Evolutionary conservation across 805 yeast species (phyloP), one percentile per base, ranked within the genome.

Genomic region (Zygosaccharomyces siamensis): DNA sequence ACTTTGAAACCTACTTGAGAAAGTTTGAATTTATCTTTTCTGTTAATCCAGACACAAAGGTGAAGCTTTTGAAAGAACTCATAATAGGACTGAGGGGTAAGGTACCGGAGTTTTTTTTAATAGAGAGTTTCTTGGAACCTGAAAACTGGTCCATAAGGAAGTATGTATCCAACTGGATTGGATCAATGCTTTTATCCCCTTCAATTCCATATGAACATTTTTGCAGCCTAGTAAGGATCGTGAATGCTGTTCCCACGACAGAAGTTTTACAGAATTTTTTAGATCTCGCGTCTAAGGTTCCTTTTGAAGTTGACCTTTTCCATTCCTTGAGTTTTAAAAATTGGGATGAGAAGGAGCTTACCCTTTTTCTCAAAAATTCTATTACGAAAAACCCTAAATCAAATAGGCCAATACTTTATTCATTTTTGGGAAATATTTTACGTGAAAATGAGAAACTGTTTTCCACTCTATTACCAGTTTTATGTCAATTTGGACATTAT

Each of bases 111-210:
- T 36, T 56, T 16, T 21, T 43, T 23, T 40, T 55, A 7, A 48
- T 48, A 20, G 53, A 53, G 18, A 43, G 37, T n/a, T 55, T 60
- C 38, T 24, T 56, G 37, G 43, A 47, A n/a, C 24, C 47, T 12
- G 41, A 48, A 1, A 58, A 61, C 39, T 14, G 27, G 5, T 6
- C 27, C 6, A 48, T 52, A 11, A 47, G 30, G 28, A 27, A 32
- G 10, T 62, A 61, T 28, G 49, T 57, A 11, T 51, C 53, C 3
- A 62, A 63, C 42, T 50, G 59, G 57, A 48, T 62, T 21, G 59
- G 63, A 7, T 58, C 66, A 4, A 57, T 52, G 41, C 42, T 62
- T n/a, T 42, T 60, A 18, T 50, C 61, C 4, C 47, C 55, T 7
- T 48, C 43, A 24, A 50, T 61, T 41, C 28, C 56, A n/a, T 10